Evolutionary conservation across 345 rosid genomes (phyloP), one percentile per base, ranked within the genome.

Genomic region (Boechera divaricarpa): DNA sequence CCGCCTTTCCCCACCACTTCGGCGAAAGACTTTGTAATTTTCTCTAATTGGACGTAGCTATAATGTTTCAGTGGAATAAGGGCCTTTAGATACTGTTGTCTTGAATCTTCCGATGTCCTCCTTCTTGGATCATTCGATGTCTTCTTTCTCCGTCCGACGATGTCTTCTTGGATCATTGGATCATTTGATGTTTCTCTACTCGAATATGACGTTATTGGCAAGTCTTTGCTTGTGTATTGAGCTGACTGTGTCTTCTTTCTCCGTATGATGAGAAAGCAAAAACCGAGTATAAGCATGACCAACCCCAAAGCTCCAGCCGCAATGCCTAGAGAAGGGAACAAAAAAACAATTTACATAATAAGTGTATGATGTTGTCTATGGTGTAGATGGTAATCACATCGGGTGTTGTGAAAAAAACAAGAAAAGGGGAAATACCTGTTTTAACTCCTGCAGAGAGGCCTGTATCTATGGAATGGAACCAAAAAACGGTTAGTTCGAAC

Each of bases 151-250:
- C 77, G 83, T 15, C 47, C 57, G 15, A 21, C 21, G 21, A 21
- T 1, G 21, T 21, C 21, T 21, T 21, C 21, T 21, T 21, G 1
- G 21, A 21, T 21, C 21, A 21, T 21, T 21, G 21, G 21, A 21
- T 21, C 21, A 21, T 21, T 78, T 53, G 81, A 42, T 55, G 79
- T 74, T 70, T 78, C 83, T 65, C 78, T 77, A 83, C 85, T 87
- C 29, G 93, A 84, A 42, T 87, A 72, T 36, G 88, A 81, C 7
- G 79, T 62, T 66, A 53, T 10, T 12, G 85, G 77, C 18, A 82
- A 62, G 73, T 67, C 89, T 74, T 72, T 75, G 74, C 79, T 81
- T 52, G 74, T 77, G 32, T 74, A 44, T 56, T 82, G 82, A 58
- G 70, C 79, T 35, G 72, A 74, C 7, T 74, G 76, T 54, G 66